A percentile compares a stretch with the other conserved stretches of the same genome.
phyloP scores from a whole-genome alignment of 257 asterid species.

The Nicotiana noctiflora region DNA sequence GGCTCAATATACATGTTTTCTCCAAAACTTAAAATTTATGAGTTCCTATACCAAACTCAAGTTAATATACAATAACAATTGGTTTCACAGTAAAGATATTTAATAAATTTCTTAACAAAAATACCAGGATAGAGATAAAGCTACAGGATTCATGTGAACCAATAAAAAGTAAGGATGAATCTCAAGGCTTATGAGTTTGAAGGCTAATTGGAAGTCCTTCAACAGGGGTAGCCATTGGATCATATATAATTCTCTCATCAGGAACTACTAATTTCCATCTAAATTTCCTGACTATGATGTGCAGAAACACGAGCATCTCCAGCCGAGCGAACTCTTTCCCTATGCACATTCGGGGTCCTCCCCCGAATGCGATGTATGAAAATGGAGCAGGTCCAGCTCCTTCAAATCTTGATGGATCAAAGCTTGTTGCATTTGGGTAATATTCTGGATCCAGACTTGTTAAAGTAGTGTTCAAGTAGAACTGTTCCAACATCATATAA shows the following conservation, averaged over 20 bases:
- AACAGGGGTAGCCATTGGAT: constrained; percentile 53
- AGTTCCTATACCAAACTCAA: too few species aligned
- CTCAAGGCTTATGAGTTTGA: constrained; percentile 19
- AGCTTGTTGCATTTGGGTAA: neutral
- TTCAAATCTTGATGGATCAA: constrained; percentile 17
- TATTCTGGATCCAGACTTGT: constrained; percentile 36
- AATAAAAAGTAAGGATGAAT: neutral
- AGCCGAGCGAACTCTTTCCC: constrained; percentile 60
- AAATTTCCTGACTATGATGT: constrained; percentile 33
- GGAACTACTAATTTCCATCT: constrained; percentile 36
- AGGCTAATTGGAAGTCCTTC: constrained; percentile 47
- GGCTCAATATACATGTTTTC: too few species aligned
- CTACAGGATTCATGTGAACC: too few species aligned
- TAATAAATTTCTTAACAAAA: too few species aligned
- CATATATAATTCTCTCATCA: constrained; percentile 37
- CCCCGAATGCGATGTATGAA: constrained; percentile 16
- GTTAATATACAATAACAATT: too few species aligned
- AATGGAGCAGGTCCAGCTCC: constrained; percentile 13
- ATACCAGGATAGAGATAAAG: too few species aligned
- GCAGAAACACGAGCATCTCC: constrained; percentile 46
- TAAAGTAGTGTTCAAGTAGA: constrained; percentile 48
- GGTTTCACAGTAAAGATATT: too few species aligned
- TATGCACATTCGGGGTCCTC: constrained; percentile 37
- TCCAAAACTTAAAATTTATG: too few species aligned
- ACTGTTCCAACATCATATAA: constrained; percentile 17